These are phyloP conservation scores for Chaetomiaceae sp. DNA, from an alignment of 2,329 filamentous ascomycete genomes.

Conservation along the genomic window DNA sequence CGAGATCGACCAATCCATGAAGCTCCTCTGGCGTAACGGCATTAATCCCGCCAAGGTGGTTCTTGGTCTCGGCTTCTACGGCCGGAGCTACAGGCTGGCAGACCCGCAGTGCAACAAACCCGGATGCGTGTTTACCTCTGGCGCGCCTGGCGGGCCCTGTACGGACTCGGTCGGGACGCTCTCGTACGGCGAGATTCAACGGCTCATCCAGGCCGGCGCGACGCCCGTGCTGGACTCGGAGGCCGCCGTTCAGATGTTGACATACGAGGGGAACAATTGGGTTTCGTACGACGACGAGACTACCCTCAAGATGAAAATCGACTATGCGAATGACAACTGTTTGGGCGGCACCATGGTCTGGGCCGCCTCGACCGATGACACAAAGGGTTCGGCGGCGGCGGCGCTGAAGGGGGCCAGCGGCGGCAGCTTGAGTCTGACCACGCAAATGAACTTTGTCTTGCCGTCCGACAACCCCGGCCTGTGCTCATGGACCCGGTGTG, in stretches of 20 bases:
- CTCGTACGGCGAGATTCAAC: slow-evolving; percentile 1
- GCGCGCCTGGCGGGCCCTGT: not conserved
- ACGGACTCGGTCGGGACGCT: not conserved
- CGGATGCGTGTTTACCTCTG: not conserved
- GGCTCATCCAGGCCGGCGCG: not conserved
- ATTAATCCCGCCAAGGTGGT: not conserved
- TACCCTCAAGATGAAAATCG: slow-evolving; percentile 1
- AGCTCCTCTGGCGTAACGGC: slow-evolving; percentile 3
- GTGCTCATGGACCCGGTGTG: slow-evolving; percentile 3
- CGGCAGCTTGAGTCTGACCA: not conserved
- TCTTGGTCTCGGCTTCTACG: slow-evolving; percentile 3
- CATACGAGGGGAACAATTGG: not conserved
- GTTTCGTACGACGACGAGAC: slow-evolving; percentile 2
- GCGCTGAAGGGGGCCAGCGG: not conserved
- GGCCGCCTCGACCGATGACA: slow-evolving; percentile 4
- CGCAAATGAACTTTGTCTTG: not conserved
- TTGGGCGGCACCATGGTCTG: slow-evolving; percentile 6
- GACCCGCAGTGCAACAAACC: not conserved
- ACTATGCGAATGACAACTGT: not conserved
- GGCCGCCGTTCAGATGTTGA: slow-evolving; percentile 1
- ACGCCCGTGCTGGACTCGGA: not conserved
- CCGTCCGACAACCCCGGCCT: slow-evolving; percentile 3
- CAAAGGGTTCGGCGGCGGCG: not conserved
- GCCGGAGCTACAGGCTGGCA: not conserved
- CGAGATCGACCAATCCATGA: slow-evolving; percentile 4